Evolutionary conservation across 2,329 filamentous ascomycete species (phyloP), one percentile per base, ranked within the genome.

Genomic region (Aurifilum marmelostoma): DNA sequence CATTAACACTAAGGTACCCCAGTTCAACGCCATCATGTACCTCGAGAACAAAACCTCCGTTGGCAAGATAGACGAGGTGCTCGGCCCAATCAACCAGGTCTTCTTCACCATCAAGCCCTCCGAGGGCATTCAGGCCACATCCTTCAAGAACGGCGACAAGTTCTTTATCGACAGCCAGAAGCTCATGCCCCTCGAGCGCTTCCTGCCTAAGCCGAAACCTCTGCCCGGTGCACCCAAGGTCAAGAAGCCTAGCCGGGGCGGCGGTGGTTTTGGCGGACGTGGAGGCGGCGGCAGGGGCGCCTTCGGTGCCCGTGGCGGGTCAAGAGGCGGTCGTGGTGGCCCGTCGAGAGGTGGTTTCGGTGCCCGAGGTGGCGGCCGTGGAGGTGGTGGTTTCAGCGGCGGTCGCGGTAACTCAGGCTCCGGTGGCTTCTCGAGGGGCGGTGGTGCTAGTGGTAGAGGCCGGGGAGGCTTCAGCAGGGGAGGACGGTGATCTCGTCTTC

Each of bases 11-110:
- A 98, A 98, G 84, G 91, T 99, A 73, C 96, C 96, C 72, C 97
- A 97, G 85, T 99, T 99, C 91, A 98, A 97, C 85, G 96, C 96
- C 71, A 94, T 94, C 75, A 97, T 99, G 81, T 99, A 96, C 84
- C 91, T 98, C 77, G 95, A 98, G 87, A 99, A 98, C 87, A 99
- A 98, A 91, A 95, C 92, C 60, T 86, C 92, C 72, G 89, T 99
- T 80, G 96, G 96, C 81, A 98, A 98, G 84, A 92, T 99, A 79
- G 96, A 99, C 83, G 96, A 99, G 84, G 92, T 99, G 74, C 91
- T 99, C 75, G 96, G 96, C 69, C 95, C 96, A 73, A 92, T 99
- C 82, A 98, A 97, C 87, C 92, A 97, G 82, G 93, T 98, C 77
- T 97, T 92, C 86, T 99, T 99, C 87, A 98, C 95, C 77, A 92